Percentiles rank a stretch among this genome's conserved stretches.
Evolutionary conservation across 805 yeast genomes (phyloP).

Genomic region (Brettanomyces nanus): DNA sequence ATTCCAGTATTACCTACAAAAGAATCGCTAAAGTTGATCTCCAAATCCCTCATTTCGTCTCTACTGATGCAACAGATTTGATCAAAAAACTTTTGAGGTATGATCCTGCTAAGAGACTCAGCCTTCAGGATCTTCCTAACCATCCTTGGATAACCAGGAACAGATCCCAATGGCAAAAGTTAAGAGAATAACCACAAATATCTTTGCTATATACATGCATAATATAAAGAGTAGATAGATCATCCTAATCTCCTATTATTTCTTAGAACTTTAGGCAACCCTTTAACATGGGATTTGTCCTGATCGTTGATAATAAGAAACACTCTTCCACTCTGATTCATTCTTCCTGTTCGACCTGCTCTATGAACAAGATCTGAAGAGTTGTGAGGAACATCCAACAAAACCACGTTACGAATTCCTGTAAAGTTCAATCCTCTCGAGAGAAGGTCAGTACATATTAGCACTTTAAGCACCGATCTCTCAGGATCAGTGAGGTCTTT

Average conservation of each 20-base stretch:
- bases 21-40: conserved; percentile 74
- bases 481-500: conserved; percentile 28
- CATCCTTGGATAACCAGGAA: conserved; percentile 85
- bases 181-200: not conserved
- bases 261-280: conserved; percentile 62
- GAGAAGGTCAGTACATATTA: conserved; percentile 81
- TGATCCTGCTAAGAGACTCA: conserved; percentile 59
- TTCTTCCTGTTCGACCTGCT: conserved; percentile 90
- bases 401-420: conserved; percentile 70
- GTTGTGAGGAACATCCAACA: conserved; percentile 79
- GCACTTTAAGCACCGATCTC: conserved; percentile 44
- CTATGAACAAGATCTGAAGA: conserved; percentile 85
- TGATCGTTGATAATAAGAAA: conserved; percentile 64
- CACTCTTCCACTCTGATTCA: conserved; percentile 84
- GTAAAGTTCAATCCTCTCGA: conserved; percentile 88
- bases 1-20: conserved; percentile 69
- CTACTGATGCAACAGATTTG: conserved; percentile 69
- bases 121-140: conserved; percentile 48
- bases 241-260: conserved; percentile 33
- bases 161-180: conserved; percentile 47
- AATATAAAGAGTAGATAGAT: no score
- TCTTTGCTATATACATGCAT: not conserved
- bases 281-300: conserved; percentile 74
- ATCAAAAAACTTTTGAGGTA: conserved; percentile 56
- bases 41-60: conserved; percentile 60